A percentile compares a stretch with the other conserved stretches of the same genome.
These are phyloP conservation scores for Mangifera indica DNA, from an alignment of 345 rosid genomes.

Conservation along the genomic window DNA sequence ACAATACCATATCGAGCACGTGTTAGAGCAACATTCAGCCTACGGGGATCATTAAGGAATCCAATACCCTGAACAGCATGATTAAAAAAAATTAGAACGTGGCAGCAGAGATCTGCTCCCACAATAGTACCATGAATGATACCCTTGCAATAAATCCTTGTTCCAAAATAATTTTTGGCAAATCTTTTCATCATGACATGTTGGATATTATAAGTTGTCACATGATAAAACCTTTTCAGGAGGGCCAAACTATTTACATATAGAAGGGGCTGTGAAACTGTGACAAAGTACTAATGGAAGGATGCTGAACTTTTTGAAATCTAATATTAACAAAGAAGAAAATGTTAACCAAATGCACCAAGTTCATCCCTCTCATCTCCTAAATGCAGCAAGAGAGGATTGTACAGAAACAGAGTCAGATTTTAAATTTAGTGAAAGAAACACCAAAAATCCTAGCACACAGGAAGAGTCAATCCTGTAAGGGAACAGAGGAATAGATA, in stretches of 20 bases:
- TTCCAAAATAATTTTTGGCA: neutral
- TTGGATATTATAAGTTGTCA: neutral
- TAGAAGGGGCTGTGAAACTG: neutral
- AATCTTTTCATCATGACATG: neutral
- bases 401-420: no score
- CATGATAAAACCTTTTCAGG: neutral
- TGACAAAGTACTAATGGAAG: neutral
- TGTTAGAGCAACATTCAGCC: conserved; percentile 96
- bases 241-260: neutral
- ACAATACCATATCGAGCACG: conserved; percentile 99
- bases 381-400: no score
- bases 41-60: conserved; percentile 97
- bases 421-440: no score
- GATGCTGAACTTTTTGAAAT: neutral
- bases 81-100: conserved; percentile 10
- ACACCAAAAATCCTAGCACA: no score
- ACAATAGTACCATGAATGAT: neutral
- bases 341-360: no score
- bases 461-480: no score
- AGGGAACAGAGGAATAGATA: no score
- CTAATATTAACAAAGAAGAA: no score
- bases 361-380: no score
- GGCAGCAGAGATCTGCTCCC: neutral
- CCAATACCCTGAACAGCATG: conserved; percentile 79
- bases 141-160: neutral